Conservation (phyloP, 257 asterid species). For the Anisodus tanguticus region DNA sequence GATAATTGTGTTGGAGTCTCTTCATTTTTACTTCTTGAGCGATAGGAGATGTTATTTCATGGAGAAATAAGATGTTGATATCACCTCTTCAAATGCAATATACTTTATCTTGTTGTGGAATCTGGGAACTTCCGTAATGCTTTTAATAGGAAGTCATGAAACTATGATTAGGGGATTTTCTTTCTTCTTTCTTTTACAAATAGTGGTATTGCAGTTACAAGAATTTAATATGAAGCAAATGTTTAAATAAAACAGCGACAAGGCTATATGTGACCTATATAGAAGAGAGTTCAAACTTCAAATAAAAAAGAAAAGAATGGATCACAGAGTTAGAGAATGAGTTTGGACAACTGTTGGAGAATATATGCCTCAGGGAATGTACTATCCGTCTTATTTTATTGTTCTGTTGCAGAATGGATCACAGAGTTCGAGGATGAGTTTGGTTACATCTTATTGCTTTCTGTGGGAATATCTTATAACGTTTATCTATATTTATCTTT, state of each 20-base stretch:
- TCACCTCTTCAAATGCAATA: not conserved
- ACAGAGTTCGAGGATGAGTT: not conserved
- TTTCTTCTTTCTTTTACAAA: not conserved
- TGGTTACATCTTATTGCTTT: not conserved
- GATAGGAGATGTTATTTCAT: not conserved
- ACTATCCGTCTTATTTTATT: not conserved
- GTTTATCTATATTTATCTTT: not conserved
- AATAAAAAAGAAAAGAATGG: not conserved
- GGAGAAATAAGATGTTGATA: not conserved
- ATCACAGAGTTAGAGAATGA: constrained; percentile 1
- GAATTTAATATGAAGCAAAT: no score
- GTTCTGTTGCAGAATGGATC: not conserved
- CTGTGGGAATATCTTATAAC: not conserved
- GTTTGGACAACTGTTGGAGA: not conserved
- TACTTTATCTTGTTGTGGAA: not conserved
- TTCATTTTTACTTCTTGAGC: not conserved
- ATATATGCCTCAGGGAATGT: not conserved
- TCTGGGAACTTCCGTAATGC: not conserved
- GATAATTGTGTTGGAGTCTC: not conserved
- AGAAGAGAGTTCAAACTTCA: no score
- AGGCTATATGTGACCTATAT: not conserved
- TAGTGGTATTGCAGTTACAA: no score
- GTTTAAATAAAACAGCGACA: no score
- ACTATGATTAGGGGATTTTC: not conserved
- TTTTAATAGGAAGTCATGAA: not conserved